A percentile compares a stretch with the other conserved stretches of the same genome.
phyloP scores from a whole-genome alignment of 192 early-diverging fungal species.

The Pilaira anomala region DNA sequence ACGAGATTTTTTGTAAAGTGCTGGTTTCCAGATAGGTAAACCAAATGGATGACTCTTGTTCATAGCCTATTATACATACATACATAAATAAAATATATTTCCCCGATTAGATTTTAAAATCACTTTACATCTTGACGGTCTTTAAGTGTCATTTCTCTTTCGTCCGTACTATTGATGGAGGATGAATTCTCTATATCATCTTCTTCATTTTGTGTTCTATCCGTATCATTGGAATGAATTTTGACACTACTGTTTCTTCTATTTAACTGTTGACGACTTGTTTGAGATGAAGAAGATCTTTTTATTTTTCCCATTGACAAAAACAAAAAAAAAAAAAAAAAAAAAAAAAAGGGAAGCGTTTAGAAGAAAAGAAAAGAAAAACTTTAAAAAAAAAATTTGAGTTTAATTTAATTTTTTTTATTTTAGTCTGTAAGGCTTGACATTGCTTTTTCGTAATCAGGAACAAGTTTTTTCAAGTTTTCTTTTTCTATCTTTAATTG shows the following conservation, averaged over 20 bases:
- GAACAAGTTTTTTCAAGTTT: conserved; percentile 35
- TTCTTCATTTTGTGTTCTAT: conserved; percentile 4
- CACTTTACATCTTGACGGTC: conserved; percentile 53
- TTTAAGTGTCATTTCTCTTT: conserved; percentile 53
- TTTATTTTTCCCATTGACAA: background rate
- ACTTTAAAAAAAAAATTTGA: background rate
- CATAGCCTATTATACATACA: conserved; percentile 51
- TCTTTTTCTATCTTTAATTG: conserved; percentile 49
- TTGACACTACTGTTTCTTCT: background rate
- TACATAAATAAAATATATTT: background rate
- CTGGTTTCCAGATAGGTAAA: conserved; percentile 94
- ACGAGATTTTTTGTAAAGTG: conserved; percentile 92
- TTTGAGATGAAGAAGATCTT: background rate
- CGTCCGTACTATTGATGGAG: conserved; percentile 23
- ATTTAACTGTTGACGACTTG: background rate
- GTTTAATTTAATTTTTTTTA: background rate
- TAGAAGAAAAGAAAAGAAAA: background rate
- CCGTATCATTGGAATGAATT: background rate
- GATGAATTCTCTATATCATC: background rate
- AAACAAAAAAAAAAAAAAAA: background rate
- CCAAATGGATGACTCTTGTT: conserved; percentile 91
- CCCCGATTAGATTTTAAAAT: too few relatives aligned
- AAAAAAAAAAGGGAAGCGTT: background rate
- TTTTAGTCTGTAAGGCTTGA: conserved; percentile 26
- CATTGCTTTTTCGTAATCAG: conserved; percentile 38